Conservation (phyloP, 164 flowering plant genomes). For the Dillenia suffruticosa region DNA sequence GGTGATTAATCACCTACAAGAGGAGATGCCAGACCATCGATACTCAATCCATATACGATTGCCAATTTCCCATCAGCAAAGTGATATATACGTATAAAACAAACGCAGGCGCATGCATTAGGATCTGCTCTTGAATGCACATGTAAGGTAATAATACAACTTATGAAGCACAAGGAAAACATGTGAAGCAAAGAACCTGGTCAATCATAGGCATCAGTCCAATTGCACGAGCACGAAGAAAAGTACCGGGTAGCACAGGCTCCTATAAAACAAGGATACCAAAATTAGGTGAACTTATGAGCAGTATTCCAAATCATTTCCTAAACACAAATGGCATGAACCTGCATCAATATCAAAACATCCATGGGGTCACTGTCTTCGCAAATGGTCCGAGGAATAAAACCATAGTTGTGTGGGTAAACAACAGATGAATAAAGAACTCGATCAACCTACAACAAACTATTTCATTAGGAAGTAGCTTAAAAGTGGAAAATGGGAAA, state of each 20-base stretch:
- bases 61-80: no score
- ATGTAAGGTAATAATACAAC: no score
- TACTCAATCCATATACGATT: no score
- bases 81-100: no score
- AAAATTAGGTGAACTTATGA: neutral
- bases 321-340: conserved; percentile 11
- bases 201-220: conserved; percentile 96
- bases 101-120: no score
- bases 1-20: no score
- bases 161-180: no score
- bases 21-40: no score
- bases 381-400: conserved; percentile 83
- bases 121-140: no score
- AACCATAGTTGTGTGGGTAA: conserved; percentile 93
- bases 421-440: conserved; percentile 92
- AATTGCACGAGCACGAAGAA: conserved; percentile 88
- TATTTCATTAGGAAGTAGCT: conserved; percentile 4
- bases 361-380: conserved; percentile 96
- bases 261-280: conserved; percentile 39
- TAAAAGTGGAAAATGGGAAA: neutral
- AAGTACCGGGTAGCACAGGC: conserved; percentile 75
- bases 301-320: neutral
- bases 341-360: conserved; percentile 92
- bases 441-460: conserved; percentile 61
- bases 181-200: conserved; percentile 38